A percentile compares a stretch with the other conserved stretches of the same genome.
Conservation (phyloP, 768 basidiomycete species). For the Panellus pusillus region DNA sequence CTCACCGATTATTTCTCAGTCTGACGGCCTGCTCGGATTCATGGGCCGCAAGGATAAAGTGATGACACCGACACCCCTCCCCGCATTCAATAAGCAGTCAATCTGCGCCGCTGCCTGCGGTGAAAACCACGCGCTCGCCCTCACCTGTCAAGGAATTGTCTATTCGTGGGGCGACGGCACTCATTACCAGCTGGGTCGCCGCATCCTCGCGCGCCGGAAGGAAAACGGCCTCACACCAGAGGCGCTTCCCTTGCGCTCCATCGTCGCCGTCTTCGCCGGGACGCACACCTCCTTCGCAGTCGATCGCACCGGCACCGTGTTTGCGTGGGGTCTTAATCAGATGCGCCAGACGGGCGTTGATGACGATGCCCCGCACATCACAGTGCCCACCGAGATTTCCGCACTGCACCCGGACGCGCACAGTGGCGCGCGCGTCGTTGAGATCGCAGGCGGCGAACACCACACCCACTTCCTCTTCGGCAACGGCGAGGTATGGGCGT, state of each 20-base stretch:
- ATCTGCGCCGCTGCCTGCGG: constrained; percentile 14
- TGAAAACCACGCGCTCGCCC: constrained; percentile 18
- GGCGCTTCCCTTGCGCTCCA: constrained; percentile 3
- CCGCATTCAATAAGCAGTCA: constrained; percentile 5
- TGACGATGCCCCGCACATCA: constrained; percentile 1
- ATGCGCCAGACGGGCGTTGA: constrained; percentile 18
- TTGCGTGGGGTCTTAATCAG: constrained; percentile 19
- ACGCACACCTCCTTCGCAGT: constrained; percentile 17
- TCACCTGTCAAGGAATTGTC: constrained; percentile 14
- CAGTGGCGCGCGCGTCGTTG: constrained; percentile 15
- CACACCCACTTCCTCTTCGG: constrained; percentile 21
- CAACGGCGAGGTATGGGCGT: constrained; percentile 19
- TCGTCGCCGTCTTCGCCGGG: constrained; percentile 16
- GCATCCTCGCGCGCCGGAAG: constrained; percentile 9
- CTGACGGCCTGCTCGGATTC: constrained; percentile 13
- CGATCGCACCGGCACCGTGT: constrained; percentile 11
- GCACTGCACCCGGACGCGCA: constrained; percentile 14
- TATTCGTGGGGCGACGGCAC: constrained; percentile 18
- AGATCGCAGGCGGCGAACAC: constrained; percentile 20
- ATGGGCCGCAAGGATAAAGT: constrained; percentile 11
- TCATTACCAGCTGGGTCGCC: constrained; percentile 11
- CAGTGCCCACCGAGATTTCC: constrained; percentile 12
- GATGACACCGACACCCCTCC: constrained; percentile 5
- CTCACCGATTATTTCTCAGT: neutral
- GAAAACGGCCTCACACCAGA: constrained; percentile 11